phyloP scores from a whole-genome alignment of 2,329 filamentous ascomycete species.

The Fusarium sororula region DNA sequence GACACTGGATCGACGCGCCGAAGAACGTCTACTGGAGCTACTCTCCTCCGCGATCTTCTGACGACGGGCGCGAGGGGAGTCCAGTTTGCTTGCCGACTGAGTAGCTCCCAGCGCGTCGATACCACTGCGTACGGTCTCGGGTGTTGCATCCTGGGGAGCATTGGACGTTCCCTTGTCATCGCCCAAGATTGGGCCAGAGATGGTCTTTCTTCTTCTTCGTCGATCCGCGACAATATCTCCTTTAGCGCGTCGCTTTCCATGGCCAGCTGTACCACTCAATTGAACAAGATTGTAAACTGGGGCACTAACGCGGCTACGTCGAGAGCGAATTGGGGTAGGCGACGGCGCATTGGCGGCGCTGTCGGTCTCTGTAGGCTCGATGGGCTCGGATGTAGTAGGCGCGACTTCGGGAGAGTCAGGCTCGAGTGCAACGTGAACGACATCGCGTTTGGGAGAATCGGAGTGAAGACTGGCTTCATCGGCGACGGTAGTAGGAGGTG shows the following conservation, averaged over 20 bases:
- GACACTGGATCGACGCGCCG: constrained; percentile 51
- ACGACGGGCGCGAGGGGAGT: constrained; percentile 47
- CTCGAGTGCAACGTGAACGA: constrained; percentile 46
- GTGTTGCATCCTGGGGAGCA: constrained; percentile 20
- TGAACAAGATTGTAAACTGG: constrained; percentile 74
- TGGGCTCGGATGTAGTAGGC: constrained; percentile 5
- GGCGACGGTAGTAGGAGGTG: constrained; percentile 72
- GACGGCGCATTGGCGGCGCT: constrained; percentile 27
- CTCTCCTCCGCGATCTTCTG: constrained; percentile 41
- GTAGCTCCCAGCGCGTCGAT: constrained; percentile 59
- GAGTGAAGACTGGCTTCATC: constrained; percentile 69
- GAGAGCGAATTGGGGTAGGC: constrained; percentile 51
- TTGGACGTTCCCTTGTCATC: constrained; percentile 11
- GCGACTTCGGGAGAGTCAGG: constrained; percentile 42
- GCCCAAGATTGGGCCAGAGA: constrained; percentile 51
- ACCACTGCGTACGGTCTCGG: constrained; percentile 45
- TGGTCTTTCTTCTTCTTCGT: constrained; percentile 57
- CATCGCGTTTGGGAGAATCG: constrained; percentile 51
- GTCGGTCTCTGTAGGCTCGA: constrained; percentile 20
- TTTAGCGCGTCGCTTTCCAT: constrained; percentile 65
- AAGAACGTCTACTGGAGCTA: constrained; percentile 50
- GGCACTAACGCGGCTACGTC: constrained; percentile 63
- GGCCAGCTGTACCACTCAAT: constrained; percentile 68
- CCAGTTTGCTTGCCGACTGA: constrained; percentile 53
- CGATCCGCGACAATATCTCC: constrained; percentile 58